Evolutionary conservation across 2,329 filamentous ascomycete species (phyloP), one percentile per base, ranked within the genome.

Genomic region (Lasiodiplodia gonubiensis): DNA sequence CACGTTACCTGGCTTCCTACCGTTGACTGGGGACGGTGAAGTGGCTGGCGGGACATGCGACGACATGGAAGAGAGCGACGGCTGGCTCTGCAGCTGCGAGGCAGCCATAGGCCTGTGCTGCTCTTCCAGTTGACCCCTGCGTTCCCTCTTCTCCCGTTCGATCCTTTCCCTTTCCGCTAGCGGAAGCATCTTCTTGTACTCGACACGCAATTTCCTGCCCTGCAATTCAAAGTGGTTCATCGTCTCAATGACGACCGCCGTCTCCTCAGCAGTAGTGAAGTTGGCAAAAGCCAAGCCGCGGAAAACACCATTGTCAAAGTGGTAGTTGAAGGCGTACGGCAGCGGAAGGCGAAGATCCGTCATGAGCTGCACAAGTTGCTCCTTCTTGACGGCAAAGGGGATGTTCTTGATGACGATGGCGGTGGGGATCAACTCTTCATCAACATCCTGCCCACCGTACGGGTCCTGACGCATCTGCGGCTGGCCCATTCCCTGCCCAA

Each of bases 321-420:
- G 95, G 76, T 99, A 98, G 84, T 99, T 99, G 85, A 99, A 99
- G 14, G 95, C 95, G 76, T 99, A 99, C 0, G 95, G 95, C 72
- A 98, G 88, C 1, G 95, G 95, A 48, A 99, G 86, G 72, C 93
- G 91, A 86, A 98, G 88, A 23, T 97, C 92, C 10, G 94, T 92
- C 95, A 99, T 99, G 72, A 97, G 86, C 70, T 90, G 89, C 39
- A 97, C 92, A 48, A 99, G 86, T 74, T 94, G 93, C 80, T 99
- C 95, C 81, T 98, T 98, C 80, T 97, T 94, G 67, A 98, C 93
- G 33, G 96, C 95, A 78, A 99, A 99, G 0, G 96, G 95, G 46
- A 99, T 99, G 78, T 99, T 99, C 84, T 99, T 99, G 81, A 99
- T 98, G 68, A 99, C 95, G 73, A 99, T 98, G 66, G 95, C 95